Percentiles rank a stretch among this genome's conserved stretches.
phyloP scores from a whole-genome alignment of 2,329 filamentous ascomycete species.

The Clarireedia paspali region DNA sequence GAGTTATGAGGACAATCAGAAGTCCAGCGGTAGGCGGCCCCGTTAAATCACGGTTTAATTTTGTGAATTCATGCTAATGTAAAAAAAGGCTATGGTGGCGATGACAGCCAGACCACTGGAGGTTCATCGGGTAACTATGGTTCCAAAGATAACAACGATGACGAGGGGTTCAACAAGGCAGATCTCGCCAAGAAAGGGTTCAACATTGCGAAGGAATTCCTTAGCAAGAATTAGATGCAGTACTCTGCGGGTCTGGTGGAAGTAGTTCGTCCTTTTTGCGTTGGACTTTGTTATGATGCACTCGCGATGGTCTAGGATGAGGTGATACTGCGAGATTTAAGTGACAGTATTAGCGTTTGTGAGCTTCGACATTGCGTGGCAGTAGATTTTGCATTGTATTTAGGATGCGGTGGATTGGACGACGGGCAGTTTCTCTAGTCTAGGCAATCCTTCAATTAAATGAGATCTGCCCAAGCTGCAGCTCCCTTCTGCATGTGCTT shows the following conservation, averaged over 20 bases:
- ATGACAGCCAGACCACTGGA: background rate
- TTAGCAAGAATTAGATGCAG: background rate
- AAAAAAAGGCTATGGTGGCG: background rate
- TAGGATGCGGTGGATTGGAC: no score
- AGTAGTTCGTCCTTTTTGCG: background rate
- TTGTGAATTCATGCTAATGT: background rate
- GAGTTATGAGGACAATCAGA: background rate
- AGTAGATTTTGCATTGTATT: no score
- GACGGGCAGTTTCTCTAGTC: no score
- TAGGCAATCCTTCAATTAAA: no score
- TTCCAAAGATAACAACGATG: background rate
- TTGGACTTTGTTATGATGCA: background rate
- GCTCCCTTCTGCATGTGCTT: no score
- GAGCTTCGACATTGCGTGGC: no score
- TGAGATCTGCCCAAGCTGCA: no score
- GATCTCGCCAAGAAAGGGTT: slow-evolving; percentile 2
- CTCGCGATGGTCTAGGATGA: background rate
- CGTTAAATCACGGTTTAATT: background rate
- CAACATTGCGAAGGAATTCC: background rate
- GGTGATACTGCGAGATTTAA: background rate
- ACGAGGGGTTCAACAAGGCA: background rate
- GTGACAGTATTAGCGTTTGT: no score
- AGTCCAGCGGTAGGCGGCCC: background rate
- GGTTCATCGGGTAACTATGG: background rate
- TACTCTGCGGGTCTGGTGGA: background rate